Base-by-base conservation (phyloP, 768 basidiomycete species). In the Pleurotus salmoneostramineus region DNA sequence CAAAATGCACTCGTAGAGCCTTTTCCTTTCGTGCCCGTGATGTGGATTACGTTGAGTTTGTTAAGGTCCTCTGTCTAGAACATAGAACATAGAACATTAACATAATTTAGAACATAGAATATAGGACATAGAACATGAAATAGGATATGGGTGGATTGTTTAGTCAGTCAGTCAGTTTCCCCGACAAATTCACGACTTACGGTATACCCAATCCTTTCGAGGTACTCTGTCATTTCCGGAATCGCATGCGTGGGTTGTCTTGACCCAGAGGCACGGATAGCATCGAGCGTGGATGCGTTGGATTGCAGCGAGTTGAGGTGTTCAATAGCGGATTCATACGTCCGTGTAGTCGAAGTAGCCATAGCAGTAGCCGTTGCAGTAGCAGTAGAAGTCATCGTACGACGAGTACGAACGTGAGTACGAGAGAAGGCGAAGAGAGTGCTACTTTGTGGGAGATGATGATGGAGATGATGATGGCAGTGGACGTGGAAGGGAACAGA, bases 21-120 rank as follows among this genome's bases (percentile, higher is more conserved):
- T 70, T 99, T 99, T 35, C 96, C 96, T 73, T 99, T 99, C 3
- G 97, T 98, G 3, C 96, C 96, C 6, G 96, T 95, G 63, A 99
- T 86, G 75, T 99, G 96, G 48, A 98, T 83, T 58, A 96, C 93
- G 70, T 98, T 96, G 56, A 99, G 77, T 21, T 74, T 73, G 68
- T 98, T 95, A 44, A 99, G 80, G 61, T 95, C 88, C 58, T 83
- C 77, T 43, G 90, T 82, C 95, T 97, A 64, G 46, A 44, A 58
- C 40, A 27, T 27, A n/a, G n/a, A n/a, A n/a, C n/a, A n/a, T n/a
- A n/a, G n/a, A n/a, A n/a, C n/a, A n/a, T n/a, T n/a, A n/a, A n/a
- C n/a, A n/a, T n/a, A n/a, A n/a, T n/a, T n/a, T n/a, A n/a, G n/a
- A n/a, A n/a, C n/a, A n/a, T n/a, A n/a, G n/a, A n/a, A n/a, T n/a